Base-by-base conservation (phyloP, 1,139 yeast genomes). In the Spencermartinsiella ligniputridi region DNA sequence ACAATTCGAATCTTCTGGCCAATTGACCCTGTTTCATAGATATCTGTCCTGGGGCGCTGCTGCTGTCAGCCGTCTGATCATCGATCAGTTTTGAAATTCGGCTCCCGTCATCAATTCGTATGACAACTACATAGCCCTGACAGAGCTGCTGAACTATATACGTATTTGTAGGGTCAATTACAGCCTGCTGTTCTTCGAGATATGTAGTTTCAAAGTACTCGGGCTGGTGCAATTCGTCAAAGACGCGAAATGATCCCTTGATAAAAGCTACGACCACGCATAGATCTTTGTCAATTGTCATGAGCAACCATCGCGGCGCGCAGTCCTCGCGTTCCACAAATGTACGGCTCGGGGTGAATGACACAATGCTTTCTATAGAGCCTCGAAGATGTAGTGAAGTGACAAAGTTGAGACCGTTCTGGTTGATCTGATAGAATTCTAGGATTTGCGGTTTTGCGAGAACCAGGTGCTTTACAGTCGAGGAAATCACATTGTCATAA, bases 81-180 rank as follows among this genome's bases (percentile, higher is more conserved):
- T n/a, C 15, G 12, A 27, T 27, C 5, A 27, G 6, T n/a, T 27
- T 27, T 6, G 8, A 5, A 4, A 27, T 27, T 15, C 15, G 33
- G 37, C n/a, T 1, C 18, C 21, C 33, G 34, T 24, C 1, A 21
- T 24, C 21, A n/a, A 22, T 6, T 19, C 25, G 15, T 12, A 40
- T 11, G 16, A 47, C 18, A n/a, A 24, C 35, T 20, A 47, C 22
- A 29, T 45, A 47, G 6, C 51, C 51, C 16, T 37, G 42, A 9
- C 30, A 25, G 35, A 41, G 20, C 18, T 33, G 18, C 17, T 40
- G 8, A 11, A 39, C 41, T 4, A 32, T 21, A 11, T 27, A 12
- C 5, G 36, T 22, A 32, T 30, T 41, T 3, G 33, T 34, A 2
- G 47, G 44, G 13, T 36, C 29, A 3, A 13, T 37, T 29, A 19